phyloP scores from a whole-genome alignment of 2,329 filamentous ascomycete species.

The Diaporthe capsici region DNA sequence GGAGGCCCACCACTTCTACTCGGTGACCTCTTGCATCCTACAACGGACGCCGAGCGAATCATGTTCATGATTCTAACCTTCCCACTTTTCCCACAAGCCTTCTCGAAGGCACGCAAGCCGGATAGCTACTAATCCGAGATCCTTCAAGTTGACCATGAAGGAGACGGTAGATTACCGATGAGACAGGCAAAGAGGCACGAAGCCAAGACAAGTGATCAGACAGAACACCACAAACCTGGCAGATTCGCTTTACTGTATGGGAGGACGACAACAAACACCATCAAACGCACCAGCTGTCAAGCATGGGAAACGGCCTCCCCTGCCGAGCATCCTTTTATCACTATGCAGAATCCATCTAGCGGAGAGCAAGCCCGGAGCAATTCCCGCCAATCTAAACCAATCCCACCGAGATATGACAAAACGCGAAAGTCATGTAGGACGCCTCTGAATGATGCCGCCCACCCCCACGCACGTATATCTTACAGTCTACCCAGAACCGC shows the following conservation, averaged over 20 bases:
- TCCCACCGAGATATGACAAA: slow-evolving; percentile 20
- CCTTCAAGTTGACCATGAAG: not conserved
- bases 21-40: slow-evolving; percentile 5
- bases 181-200: not conserved
- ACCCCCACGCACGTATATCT: slow-evolving; percentile 10
- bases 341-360: slow-evolving; percentile 24
- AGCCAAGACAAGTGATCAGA: not conserved
- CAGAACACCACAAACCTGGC: not conserved
- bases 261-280: not conserved
- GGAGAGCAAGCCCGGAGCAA: not conserved
- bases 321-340: slow-evolving; percentile 1
- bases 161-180: not conserved
- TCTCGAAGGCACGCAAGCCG: not conserved
- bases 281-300: not conserved
- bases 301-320: not conserved
- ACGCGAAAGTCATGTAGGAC: slow-evolving; percentile 13
- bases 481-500: slow-evolving; percentile 30
- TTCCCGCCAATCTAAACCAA: slow-evolving; percentile 15
- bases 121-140: not conserved
- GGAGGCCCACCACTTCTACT: not conserved
- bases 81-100: not conserved
- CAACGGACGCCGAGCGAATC: not conserved
- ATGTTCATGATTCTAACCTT: not conserved
- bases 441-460: slow-evolving; percentile 23
- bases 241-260: not conserved